A percentile compares a stretch with the other conserved stretches of the same genome.
These are phyloP conservation scores for Hemerocallis citrina DNA, from an alignment of 106 monocot species.

Conservation along the genomic window DNA sequence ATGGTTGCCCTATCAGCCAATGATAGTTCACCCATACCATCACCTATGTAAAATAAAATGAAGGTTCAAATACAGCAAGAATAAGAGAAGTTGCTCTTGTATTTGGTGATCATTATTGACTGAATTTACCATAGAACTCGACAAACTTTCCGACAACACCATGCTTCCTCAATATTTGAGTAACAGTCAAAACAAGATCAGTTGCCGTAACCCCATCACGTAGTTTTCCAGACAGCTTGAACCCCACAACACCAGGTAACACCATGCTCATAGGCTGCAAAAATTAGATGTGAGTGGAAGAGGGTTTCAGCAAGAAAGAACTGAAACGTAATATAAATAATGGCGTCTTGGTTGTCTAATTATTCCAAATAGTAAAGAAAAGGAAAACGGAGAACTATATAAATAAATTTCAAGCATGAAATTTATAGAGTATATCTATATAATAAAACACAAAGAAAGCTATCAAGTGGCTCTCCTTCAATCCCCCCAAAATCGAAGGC, in stretches of 20 bases:
- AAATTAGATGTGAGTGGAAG: neutral
- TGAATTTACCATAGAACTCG: constrained; percentile 67
- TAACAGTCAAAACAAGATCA: constrained; percentile 75
- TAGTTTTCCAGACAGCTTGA: constrained; percentile 69
- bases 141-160: constrained; percentile 93
- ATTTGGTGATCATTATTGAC: neutral
- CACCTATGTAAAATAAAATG: constrained; percentile 29
- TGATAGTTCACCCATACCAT: constrained; percentile 61
- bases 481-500: too few species aligned
- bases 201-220: constrained; percentile 74
- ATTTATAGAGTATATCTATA: too few species aligned
- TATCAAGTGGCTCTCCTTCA: too few species aligned
- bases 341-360: neutral
- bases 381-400: neutral
- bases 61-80: neutral
- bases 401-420: too few species aligned
- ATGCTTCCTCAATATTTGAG: constrained; percentile 83
- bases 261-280: constrained; percentile 96
- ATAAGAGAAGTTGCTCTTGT: neutral
- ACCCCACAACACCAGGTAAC: constrained; percentile 83
- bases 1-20: constrained; percentile 81
- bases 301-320: neutral
- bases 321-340: neutral
- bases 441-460: neutral
- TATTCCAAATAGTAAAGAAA: neutral